A percentile compares a stretch with the other conserved stretches of the same genome.
phyloP scores from a whole-genome alignment of 768 basidiomycete species.

The Nidularia sp. region DNA sequence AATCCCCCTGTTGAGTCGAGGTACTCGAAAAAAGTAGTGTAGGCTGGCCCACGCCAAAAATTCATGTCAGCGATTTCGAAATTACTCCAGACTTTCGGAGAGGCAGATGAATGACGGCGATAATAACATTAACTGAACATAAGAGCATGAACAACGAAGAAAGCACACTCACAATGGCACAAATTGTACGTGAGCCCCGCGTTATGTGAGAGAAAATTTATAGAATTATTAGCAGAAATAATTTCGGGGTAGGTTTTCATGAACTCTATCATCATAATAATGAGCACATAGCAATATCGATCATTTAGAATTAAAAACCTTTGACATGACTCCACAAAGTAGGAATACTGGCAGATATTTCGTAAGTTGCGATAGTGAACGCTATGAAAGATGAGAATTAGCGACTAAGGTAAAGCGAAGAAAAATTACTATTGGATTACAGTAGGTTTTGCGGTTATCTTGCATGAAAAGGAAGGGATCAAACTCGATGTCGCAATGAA shows the following conservation, averaged over 20 bases:
- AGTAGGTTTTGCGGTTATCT: constrained; percentile 49
- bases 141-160: neutral
- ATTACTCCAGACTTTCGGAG: constrained; percentile 72
- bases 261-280: constrained; percentile 50
- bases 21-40: constrained; percentile 77
- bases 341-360: constrained; percentile 77
- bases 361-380: constrained; percentile 76
- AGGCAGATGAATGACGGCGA: neutral
- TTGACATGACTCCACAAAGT: constrained; percentile 75
- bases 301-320: constrained; percentile 31
- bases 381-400: neutral
- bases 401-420: neutral
- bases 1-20: constrained; percentile 84
- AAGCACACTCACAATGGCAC: constrained; percentile 52
- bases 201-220: constrained; percentile 72
- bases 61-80: constrained; percentile 91
- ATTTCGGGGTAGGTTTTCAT: constrained; percentile 56
- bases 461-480: constrained; percentile 85
- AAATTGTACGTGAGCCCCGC: constrained; percentile 62
- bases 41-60: constrained; percentile 84
- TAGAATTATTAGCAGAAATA: constrained; percentile 59
- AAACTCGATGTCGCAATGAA: constrained; percentile 68
- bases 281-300: neutral
- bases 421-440: constrained; percentile 15
- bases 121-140: neutral